Evolutionary conservation across 2,329 filamentous ascomycete species (phyloP).

Genomic region (Fusarium irregulare): DNA sequence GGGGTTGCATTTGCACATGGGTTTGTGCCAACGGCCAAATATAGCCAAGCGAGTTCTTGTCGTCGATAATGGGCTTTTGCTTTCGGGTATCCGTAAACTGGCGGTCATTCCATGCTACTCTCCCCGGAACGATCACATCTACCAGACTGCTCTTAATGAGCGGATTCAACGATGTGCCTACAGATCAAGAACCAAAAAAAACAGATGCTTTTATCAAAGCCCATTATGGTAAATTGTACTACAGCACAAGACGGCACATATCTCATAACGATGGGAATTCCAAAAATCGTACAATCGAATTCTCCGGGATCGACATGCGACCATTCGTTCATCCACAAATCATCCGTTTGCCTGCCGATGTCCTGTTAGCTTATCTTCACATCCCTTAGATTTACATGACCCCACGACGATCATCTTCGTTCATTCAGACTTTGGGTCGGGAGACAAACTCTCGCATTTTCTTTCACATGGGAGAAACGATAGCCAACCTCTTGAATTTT

Average conservation of each 20-base stretch:
- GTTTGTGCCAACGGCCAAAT: constrained; percentile 3
- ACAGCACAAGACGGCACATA: not conserved
- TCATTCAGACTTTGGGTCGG: not conserved
- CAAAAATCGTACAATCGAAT: constrained; percentile 26
- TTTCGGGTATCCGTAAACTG: not conserved
- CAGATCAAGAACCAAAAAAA: not conserved
- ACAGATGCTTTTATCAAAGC: constrained; percentile 1
- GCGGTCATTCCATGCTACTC: not conserved
- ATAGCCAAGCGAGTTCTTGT: constrained; percentile 14
- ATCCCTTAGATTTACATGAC: constrained; percentile 1
- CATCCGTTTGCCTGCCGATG: not conserved
- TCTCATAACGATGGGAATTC: constrained; percentile 4
- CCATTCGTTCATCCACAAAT: constrained; percentile 8
- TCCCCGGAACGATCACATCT: not conserved
- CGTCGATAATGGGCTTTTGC: constrained; percentile 7
- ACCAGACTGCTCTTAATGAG: not conserved
- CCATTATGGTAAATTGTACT: constrained; percentile 1
- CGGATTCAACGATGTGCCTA: not conserved
- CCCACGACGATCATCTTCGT: constrained; percentile 2
- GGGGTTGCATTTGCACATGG: constrained; percentile 27
- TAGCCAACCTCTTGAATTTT: constrained; percentile 5
- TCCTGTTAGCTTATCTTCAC: constrained; percentile 1
- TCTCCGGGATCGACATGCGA: constrained; percentile 37
- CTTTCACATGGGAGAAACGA: constrained; percentile 27
- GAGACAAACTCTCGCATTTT: constrained; percentile 15